These are phyloP conservation scores for Scheffersomyces lignicola DNA, from an alignment of 1,139 yeast genomes.

Conservation along the genomic window DNA sequence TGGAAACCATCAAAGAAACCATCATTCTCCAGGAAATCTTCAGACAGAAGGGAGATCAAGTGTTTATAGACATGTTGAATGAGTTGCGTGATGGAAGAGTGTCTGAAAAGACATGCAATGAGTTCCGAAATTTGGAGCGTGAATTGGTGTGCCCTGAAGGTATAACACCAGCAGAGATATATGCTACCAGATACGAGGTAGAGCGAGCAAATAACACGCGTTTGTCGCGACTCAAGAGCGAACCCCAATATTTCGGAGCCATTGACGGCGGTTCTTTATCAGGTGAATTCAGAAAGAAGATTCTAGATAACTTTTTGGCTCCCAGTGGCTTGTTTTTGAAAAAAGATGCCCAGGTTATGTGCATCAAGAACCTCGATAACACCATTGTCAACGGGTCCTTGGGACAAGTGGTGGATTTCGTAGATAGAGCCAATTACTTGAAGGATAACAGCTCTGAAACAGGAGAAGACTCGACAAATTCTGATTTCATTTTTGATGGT, in stretches of 20 bases:
- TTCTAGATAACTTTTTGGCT: constrained; percentile 70
- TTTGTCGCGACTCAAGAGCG: constrained; percentile 52
- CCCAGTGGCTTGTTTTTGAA: constrained; percentile 64
- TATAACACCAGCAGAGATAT: constrained; percentile 83
- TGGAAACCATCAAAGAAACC: constrained; percentile 58
- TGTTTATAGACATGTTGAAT: constrained; percentile 81
- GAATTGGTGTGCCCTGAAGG: constrained; percentile 61
- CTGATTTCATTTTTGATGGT: constrained; percentile 25
- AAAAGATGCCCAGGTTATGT: constrained; percentile 92
- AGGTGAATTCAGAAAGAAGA: constrained; percentile 41
- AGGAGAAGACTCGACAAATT: constrained; percentile 11
- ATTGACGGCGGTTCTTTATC: constrained; percentile 62
- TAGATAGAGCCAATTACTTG: constrained; percentile 39
- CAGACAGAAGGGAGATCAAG: constrained; percentile 81
- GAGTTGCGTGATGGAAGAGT: constrained; percentile 80
- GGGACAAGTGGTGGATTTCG: constrained; percentile 65
- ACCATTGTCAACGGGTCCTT: constrained; percentile 89
- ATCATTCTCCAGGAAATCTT: constrained; percentile 79
- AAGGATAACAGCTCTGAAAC: constrained; percentile 17
- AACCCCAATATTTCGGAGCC: constrained; percentile 50
- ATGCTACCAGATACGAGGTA: constrained; percentile 82
- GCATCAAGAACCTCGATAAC: constrained; percentile 86
- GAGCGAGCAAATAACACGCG: constrained; percentile 69
- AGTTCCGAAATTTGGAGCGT: constrained; percentile 59
- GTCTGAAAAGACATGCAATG: constrained; percentile 48